Evolutionary conservation across 176 grass and related monocot species (phyloP).

Genomic region (Luzula sylvatica): DNA sequence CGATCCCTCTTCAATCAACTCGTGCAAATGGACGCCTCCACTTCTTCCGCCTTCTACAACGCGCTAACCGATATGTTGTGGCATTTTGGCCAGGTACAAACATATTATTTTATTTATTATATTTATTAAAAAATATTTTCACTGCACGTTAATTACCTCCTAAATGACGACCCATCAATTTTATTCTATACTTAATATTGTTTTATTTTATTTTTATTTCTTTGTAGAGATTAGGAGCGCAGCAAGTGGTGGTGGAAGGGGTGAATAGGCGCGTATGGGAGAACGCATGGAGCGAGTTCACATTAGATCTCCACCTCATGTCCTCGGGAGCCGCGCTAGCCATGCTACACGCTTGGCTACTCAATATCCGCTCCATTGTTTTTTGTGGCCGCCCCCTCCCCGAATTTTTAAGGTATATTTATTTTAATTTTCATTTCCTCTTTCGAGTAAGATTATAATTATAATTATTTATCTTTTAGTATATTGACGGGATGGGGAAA

Average conservation of each 20-base stretch:
- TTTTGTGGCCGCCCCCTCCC: slow-evolving; percentile 74
- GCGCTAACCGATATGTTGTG: slow-evolving; percentile 97
- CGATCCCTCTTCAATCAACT: slow-evolving; percentile 66
- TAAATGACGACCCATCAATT: too few relatives aligned
- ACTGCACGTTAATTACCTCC: too few relatives aligned
- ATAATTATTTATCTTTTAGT: slow-evolving; percentile 18
- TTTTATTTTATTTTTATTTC: neutral
- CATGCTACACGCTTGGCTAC: slow-evolving; percentile 92
- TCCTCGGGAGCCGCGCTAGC: slow-evolving; percentile 93
- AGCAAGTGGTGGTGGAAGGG: slow-evolving; percentile 85
- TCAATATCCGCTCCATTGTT: slow-evolving; percentile 65
- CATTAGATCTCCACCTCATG: slow-evolving; percentile 92
- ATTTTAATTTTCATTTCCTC: neutral
- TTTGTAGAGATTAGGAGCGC: slow-evolving; percentile 82
- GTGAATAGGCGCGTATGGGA: slow-evolving; percentile 79
- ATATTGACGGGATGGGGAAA: slow-evolving; percentile 98
- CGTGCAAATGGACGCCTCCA: slow-evolving; percentile 73
- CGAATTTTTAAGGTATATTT: slow-evolving; percentile 65
- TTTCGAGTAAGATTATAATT: too few relatives aligned
- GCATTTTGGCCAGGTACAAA: slow-evolving; percentile 98
- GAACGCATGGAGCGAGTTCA: slow-evolving; percentile 74
- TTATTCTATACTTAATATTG: neutral
- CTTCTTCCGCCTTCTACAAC: slow-evolving; percentile 97
- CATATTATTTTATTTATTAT: neutral
- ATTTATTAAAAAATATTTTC: too few relatives aligned